Evolutionary conservation across 352 stramenopile genomes (phyloP).

Genomic region (Pythium myriotylum): DNA sequence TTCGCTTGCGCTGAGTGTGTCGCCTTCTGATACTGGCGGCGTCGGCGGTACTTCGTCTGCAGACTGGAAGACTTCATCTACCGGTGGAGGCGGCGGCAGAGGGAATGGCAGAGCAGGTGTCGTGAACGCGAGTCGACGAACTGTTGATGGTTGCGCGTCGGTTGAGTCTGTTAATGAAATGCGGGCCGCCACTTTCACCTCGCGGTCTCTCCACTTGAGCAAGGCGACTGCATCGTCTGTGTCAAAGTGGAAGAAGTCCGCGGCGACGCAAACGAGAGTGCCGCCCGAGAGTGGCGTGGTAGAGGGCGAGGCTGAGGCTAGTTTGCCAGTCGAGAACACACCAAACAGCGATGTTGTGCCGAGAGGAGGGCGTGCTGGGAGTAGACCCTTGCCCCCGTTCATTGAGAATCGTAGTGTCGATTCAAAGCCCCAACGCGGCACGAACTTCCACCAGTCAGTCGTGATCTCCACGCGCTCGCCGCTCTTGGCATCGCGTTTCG

Average conservation of each 20-base stretch:
- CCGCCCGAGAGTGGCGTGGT: slow-evolving; percentile 42
- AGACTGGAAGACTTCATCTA: neutral
- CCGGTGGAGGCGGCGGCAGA: neutral
- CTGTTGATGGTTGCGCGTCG: slow-evolving; percentile 5
- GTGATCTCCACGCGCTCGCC: slow-evolving; percentile 13
- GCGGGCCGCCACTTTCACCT: slow-evolving; percentile 39
- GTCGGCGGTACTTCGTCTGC: neutral
- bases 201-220: slow-evolving; percentile 47
- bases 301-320: slow-evolving; percentile 43
- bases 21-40: neutral
- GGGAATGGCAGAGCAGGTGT: slow-evolving; percentile 46
- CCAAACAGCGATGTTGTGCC: slow-evolving; percentile 26
- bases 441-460: slow-evolving; percentile 32
- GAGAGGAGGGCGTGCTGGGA: neutral
- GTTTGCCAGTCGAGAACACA: slow-evolving; percentile 31
- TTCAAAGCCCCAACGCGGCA: slow-evolving; percentile 24
- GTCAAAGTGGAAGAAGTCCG: slow-evolving; percentile 63
- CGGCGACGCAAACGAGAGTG: slow-evolving; percentile 51
- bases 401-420: slow-evolving; percentile 44
- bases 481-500: slow-evolving; percentile 13
- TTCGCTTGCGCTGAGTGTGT: slow-evolving; percentile 26
- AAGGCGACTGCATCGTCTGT: slow-evolving; percentile 51
- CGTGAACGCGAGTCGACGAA: slow-evolving; percentile 46
- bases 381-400: slow-evolving; percentile 34
- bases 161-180: neutral